A percentile compares a stretch with the other conserved stretches of the same genome.
Conservation (phyloP, 1,284 basidiomycete species). For the Paramarasmius palmivorus region DNA sequence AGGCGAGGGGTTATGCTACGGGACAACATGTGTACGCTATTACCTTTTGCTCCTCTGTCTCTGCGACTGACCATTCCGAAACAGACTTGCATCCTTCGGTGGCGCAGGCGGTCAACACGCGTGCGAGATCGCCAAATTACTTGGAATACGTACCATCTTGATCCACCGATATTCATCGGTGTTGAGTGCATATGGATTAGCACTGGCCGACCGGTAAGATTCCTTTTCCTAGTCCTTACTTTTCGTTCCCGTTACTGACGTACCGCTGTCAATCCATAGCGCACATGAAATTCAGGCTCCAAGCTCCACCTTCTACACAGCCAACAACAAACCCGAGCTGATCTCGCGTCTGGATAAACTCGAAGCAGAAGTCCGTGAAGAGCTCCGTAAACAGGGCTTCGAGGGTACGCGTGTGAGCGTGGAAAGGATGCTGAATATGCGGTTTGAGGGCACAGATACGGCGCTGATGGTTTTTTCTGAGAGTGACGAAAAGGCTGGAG, state of each 20-base stretch:
- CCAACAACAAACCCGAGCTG: conserved; percentile 54
- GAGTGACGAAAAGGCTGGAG: conserved; percentile 44
- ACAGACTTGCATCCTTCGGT: conserved; percentile 83
- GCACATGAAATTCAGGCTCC: conserved; percentile 89
- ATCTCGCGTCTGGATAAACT: conserved; percentile 68
- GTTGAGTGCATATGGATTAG: conserved; percentile 88
- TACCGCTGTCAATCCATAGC: conserved; percentile 40
- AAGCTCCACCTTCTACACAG: conserved; percentile 71
- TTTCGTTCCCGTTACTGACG: not conserved
- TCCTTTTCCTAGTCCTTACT: not conserved
- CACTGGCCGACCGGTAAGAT: conserved; percentile 80
- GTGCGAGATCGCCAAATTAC: conserved; percentile 80
- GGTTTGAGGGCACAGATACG: conserved; percentile 91
- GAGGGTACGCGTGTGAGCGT: conserved; percentile 64
- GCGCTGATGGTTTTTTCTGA: conserved; percentile 82
- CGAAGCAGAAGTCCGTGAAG: conserved; percentile 59
- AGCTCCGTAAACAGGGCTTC: conserved; percentile 82
- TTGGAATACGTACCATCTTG: conserved; percentile 83
- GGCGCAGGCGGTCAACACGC: conserved; percentile 93
- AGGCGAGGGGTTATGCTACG: conserved; percentile 86
- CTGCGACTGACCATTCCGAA: conserved; percentile 1
- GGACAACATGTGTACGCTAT: conserved; percentile 73
- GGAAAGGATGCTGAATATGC: conserved; percentile 89
- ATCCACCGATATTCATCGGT: conserved; percentile 88
- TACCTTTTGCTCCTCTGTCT: not conserved